Evolutionary conservation across 2,329 filamentous ascomycete genomes (phyloP), one percentile per base, ranked within the genome.

Genomic region (Coniochaeta sp.): DNA sequence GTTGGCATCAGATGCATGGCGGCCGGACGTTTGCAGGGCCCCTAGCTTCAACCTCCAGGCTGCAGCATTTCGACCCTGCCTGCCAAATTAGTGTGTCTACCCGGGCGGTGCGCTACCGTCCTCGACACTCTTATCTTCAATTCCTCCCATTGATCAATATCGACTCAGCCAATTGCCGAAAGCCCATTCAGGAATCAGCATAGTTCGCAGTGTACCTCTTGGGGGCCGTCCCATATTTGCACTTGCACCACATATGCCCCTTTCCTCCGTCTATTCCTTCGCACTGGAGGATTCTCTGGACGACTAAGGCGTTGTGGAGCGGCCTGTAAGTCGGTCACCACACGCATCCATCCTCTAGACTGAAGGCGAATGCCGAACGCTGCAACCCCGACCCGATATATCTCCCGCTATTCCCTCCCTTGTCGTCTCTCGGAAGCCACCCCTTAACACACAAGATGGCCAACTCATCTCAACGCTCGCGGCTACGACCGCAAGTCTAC

Each of bases 401-500:
- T 36, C 31, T 56, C 16, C 17, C 54, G 6, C 54, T 24, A 36
- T 34, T 12, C n/a, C 17, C 31, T n/a, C n/a, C 19, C 17, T 38
- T 22, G 7, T 36, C 7, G n/a, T 22, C 31, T 8, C 17, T n/a
- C n/a, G 6, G 11, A 36, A 12, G 54, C 9, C 16, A 7, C n/a
- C n/a, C n/a, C n/a, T n/a, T 14, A 36, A 34, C 26, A 19, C 31
- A 19, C 31, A 36, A 7, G 31, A 56, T 56, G 54, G 31, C 31
- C 28, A 26, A 58, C 38, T 16, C 19, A 43, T n/a, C 56, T 58
- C 34, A 36, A 3, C 38, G 34, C 7, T 17, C 59, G 61, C 34
- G 63, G 63, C 24, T 63, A 60, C 40, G 64, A 75, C 58, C 71
- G 74, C 17, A 54, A 63, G 7, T 83, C 59, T 82, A 81, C 61